phyloP scores from a whole-genome alignment of 2,329 filamentous ascomycete species.

The Aureobasidium sp. region DNA sequence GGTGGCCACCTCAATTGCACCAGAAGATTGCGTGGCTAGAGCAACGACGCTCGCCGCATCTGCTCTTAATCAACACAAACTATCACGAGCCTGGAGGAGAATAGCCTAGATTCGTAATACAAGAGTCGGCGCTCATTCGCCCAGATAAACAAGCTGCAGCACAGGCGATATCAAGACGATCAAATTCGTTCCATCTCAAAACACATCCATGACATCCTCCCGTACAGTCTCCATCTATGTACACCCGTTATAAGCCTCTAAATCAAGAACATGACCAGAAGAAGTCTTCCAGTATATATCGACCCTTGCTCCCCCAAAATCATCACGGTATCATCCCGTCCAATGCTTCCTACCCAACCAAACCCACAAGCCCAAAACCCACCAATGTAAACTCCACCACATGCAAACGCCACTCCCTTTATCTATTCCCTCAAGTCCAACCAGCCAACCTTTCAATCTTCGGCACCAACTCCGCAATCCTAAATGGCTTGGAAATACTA shows the following conservation, averaged over 20 bases:
- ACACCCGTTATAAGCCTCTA: neutral
- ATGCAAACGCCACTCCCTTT: neutral
- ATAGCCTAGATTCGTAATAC: neutral
- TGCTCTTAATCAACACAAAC: neutral
- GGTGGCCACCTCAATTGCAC: neutral
- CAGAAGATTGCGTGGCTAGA: neutral
- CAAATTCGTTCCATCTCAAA: neutral
- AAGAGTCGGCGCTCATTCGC: neutral
- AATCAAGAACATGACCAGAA: neutral
- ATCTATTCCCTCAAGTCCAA: neutral
- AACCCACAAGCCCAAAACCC: neutral
- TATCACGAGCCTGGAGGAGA: neutral
- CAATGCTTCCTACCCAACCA: neutral
- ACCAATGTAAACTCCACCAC: neutral
- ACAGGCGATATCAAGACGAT: neutral
- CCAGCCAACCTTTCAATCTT: slow-evolving; percentile 5
- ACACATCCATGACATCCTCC: too few relatives aligned
- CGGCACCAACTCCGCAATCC: slow-evolving; percentile 9
- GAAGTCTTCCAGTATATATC: neutral
- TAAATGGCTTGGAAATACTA: slow-evolving; percentile 14
- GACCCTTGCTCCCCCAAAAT: neutral
- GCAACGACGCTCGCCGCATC: neutral
- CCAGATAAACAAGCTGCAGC: neutral
- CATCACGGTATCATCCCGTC: neutral
- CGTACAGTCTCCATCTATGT: too few relatives aligned